Base-by-base conservation (phyloP, 345 rosid genomes). In the Excoecaria cochinchinensis region DNA sequence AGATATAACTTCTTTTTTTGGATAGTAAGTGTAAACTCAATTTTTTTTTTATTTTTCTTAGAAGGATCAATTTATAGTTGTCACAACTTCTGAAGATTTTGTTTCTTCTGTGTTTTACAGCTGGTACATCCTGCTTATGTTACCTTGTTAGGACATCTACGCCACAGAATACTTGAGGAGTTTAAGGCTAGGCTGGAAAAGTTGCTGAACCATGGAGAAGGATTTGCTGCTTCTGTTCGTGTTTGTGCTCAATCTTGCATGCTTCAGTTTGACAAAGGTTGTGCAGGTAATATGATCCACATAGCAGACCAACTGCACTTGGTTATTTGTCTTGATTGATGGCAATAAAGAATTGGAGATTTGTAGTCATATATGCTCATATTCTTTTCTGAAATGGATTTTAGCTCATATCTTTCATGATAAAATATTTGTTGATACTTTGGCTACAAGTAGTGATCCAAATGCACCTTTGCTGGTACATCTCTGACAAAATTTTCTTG, bases 231-330 rank as follows among this genome's bases (percentile, higher is more conserved):
- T 69, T 85, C 90, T 81, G 95, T 76, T 71, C 84, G 74, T 76
- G 68, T 72, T 69, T 85, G 88, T 74, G 53, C 56, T 46, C 75
- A 84, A 22, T 77, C 85, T 71, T 89, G 87, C 80, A 79, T 90
- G 82, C 80, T 70, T 39, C 89, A 89, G 65, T 91, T 87, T 87
- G 91, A 92, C 81, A 79, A 80, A 85, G 90, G 86, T 77, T 89
- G 86, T 77, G 72, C 83, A 85, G 97, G 92, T 92, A 84, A 56
- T 17, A 5, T 31, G 31, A 21, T 67, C n/a, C 21, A 48, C 24
- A 24, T 16, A 17, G 39, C 17, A 36, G 13, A 48, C 19, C 13
- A 16, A n/a, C 19, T 25, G 36, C n/a, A 48, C n/a, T 48, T 24
- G 36, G 3, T 44, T 16, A n/a, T 66, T 0, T 4, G 19, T 67